Percentiles rank a stretch among this genome's conserved stretches.
Evolutionary conservation across 2,329 filamentous ascomycete genomes (phyloP).

Genomic region (Fusarium chaquense): DNA sequence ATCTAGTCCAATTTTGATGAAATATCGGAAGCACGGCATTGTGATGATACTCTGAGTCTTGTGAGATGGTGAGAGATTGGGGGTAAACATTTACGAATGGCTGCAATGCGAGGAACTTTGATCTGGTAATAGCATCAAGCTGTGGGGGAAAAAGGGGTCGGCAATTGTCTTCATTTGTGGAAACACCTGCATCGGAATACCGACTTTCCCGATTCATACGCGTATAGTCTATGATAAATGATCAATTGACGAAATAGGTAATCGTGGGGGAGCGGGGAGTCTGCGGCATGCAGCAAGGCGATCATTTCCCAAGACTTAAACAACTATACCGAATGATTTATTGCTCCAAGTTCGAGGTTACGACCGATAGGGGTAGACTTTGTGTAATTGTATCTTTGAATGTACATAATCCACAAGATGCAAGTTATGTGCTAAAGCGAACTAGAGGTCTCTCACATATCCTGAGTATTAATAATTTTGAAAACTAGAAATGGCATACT

Average conservation of each 20-base stretch:
- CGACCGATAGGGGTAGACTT: neutral
- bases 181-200: neutral
- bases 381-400: too few relatives aligned
- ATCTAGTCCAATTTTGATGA: neutral
- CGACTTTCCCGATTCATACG: neutral
- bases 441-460: too few relatives aligned
- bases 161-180: neutral
- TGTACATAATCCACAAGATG: neutral
- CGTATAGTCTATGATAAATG: neutral
- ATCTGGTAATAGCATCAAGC: neutral
- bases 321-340: rapidly evolving
- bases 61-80: neutral
- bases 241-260: neutral
- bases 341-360: neutral
- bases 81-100: neutral
- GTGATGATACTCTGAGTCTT: neutral
- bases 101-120: neutral
- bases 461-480: neutral
- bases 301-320: neutral
- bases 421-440: too few relatives aligned
- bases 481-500: neutral
- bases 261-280: neutral
- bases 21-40: constrained; percentile 28
- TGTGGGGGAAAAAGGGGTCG: neutral
- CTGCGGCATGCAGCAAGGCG: neutral